A percentile compares a stretch with the other conserved stretches of the same genome.
Evolutionary conservation across 116 monocot genomes (phyloP).

Genomic region (Dioscorea cayenensis): DNA sequence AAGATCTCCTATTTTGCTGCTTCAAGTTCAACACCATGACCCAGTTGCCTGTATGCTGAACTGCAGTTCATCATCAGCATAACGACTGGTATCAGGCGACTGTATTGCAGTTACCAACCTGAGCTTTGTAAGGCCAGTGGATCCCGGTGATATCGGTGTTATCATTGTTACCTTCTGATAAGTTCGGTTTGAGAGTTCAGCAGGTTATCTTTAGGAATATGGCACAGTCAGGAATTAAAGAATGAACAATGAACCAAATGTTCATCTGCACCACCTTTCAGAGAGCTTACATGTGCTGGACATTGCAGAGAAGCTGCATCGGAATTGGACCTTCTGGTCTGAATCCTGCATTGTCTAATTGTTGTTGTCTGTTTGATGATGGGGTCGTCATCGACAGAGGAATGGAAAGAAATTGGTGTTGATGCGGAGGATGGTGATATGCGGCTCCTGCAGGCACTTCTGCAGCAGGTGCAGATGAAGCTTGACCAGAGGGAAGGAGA

Average conservation of each 20-base stretch:
- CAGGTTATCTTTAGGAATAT: neutral
- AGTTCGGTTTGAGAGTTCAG: too few relatives aligned
- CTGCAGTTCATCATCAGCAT: too few relatives aligned
- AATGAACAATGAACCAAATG: neutral
- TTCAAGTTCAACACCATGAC: too few relatives aligned
- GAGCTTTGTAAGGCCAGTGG: too few relatives aligned
- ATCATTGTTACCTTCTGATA: too few relatives aligned
- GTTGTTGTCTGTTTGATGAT: neutral
- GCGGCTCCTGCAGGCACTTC: neutral
- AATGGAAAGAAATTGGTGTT: slow-evolving; percentile 6
- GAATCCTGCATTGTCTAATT: neutral
- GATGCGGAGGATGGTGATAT: neutral
- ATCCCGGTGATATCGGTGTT: too few relatives aligned
- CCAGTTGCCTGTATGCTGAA: too few relatives aligned
- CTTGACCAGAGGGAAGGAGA: neutral
- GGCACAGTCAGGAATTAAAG: neutral
- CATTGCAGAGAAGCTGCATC: slow-evolving; percentile 21
- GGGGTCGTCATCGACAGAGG: slow-evolving; percentile 4
- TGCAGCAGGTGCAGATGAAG: neutral
- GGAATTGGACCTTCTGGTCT: slow-evolving; percentile 1
- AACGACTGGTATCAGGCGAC: too few relatives aligned
- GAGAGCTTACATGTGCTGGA: slow-evolving; percentile 2
- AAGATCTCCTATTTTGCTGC: too few relatives aligned
- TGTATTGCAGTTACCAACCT: too few relatives aligned
- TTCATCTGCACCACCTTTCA: too few relatives aligned